A percentile compares a stretch with the other conserved stretches of the same genome.
Conservation (phyloP, 495 filamentous ascomycete species). For the Neurospora tetraspora region DNA sequence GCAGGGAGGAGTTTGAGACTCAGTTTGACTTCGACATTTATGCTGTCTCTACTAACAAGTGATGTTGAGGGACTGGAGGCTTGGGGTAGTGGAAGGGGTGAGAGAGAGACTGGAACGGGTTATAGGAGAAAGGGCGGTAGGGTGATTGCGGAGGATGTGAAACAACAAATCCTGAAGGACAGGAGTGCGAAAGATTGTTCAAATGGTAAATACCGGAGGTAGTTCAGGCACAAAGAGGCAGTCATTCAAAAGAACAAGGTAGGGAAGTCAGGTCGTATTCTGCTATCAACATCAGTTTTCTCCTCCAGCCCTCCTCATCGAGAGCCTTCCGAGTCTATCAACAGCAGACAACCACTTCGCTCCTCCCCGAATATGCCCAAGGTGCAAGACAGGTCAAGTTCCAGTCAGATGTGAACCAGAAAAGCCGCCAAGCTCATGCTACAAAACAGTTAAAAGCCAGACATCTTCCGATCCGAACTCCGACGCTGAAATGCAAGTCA, state of each 20-base stretch:
- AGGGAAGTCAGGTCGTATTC: background rate
- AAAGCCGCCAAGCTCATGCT: background rate
- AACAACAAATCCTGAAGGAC: background rate
- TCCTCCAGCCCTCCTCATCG: background rate
- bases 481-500: background rate
- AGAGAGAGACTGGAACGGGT: background rate
- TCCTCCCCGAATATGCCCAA: background rate
- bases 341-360: background rate
- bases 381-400: background rate
- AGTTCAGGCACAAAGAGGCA: background rate
- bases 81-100: background rate
- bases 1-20: slow-evolving; percentile 36
- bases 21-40: background rate
- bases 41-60: background rate
- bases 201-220: background rate
- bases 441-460: background rate
- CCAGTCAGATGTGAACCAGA: background rate
- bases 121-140: background rate
- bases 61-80: background rate
- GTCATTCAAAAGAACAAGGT: background rate
- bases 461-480: background rate
- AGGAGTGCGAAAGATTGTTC: background rate
- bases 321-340: background rate
- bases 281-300: background rate
- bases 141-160: background rate